A percentile compares a stretch with the other conserved stretches of the same genome.
These are phyloP conservation scores for Chrysoporthe cubensis DNA, from an alignment of 2,329 filamentous ascomycete species.

Conservation along the genomic window DNA sequence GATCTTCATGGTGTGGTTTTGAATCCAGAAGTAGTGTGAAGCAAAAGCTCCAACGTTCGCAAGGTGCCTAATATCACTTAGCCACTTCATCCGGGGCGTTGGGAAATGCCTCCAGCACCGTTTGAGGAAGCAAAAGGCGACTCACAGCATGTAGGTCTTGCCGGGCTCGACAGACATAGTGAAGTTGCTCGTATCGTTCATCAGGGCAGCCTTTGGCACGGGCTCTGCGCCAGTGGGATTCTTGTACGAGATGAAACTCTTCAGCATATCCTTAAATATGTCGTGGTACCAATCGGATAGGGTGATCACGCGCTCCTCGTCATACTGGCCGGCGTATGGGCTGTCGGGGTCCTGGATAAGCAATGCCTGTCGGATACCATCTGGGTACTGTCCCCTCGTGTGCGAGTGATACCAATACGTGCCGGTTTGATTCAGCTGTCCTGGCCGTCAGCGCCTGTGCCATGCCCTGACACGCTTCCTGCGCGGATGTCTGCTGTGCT, in stretches of 20 bases:
- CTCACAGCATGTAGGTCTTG: slow-evolving; percentile 73
- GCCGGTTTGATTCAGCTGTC: slow-evolving; percentile 64
- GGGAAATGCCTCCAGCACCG: too few relatives aligned
- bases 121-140: slow-evolving; percentile 37
- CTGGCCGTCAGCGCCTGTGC: background rate
- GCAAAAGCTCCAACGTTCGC: slow-evolving; percentile 76
- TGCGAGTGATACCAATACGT: slow-evolving; percentile 84
- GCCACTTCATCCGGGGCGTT: too few relatives aligned
- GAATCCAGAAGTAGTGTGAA: slow-evolving; percentile 68
- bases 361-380: slow-evolving; percentile 67
- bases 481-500: background rate
- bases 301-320: slow-evolving; percentile 66
- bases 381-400: slow-evolving; percentile 68
- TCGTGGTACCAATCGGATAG: slow-evolving; percentile 76
- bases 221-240: slow-evolving; percentile 66
- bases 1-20: slow-evolving; percentile 69
- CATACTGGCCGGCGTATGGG: slow-evolving; percentile 61
- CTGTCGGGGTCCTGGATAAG: slow-evolving; percentile 65
- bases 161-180: slow-evolving; percentile 63
- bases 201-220: slow-evolving; percentile 68
- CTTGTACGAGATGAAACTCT: slow-evolving; percentile 53
- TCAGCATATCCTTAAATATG: slow-evolving; percentile 52
- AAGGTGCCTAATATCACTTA: too few relatives aligned
- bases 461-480: background rate
- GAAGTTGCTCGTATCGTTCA: slow-evolving; percentile 71